phyloP scores from a whole-genome alignment of 495 filamentous ascomycete genomes.

The Penicillium diatomitis region DNA sequence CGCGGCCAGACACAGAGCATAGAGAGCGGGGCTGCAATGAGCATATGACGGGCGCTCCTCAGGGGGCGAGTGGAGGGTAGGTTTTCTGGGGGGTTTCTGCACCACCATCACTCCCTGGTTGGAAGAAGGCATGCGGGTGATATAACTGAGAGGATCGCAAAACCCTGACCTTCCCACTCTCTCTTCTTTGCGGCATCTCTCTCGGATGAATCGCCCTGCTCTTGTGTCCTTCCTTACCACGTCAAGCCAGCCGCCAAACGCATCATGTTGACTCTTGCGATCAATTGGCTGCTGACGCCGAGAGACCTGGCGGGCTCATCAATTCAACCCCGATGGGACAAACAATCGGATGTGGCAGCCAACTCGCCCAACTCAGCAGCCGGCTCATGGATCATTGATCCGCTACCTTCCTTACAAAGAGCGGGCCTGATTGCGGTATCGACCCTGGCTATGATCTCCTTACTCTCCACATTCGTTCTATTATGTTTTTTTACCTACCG shows the following conservation, averaged over 20 bases:
- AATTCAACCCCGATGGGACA: constrained; percentile 4
- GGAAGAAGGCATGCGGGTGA: too few relatives aligned
- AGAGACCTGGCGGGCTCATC: background rate
- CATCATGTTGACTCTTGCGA: constrained; percentile 6
- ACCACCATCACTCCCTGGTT: too few relatives aligned
- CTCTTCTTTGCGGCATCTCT: too few relatives aligned
- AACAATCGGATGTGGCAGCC: constrained; percentile 2
- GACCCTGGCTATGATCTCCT: constrained; percentile 44
- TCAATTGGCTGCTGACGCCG: constrained; percentile 4
- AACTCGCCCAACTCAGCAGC: constrained; percentile 10
- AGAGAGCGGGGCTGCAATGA: too few relatives aligned
- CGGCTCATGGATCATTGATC: constrained; percentile 18
- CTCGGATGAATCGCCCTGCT: background rate
- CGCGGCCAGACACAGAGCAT: too few relatives aligned
- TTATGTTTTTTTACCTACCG: constrained; percentile 43
- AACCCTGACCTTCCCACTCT: too few relatives aligned
- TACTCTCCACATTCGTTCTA: constrained; percentile 38
- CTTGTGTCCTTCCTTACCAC: background rate
- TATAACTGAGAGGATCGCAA: too few relatives aligned
- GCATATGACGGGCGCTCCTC: too few relatives aligned
- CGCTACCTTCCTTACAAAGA: constrained; percentile 34
- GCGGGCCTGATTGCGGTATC: constrained; percentile 41
- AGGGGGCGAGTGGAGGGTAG: too few relatives aligned
- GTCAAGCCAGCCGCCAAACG: background rate
- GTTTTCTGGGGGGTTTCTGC: too few relatives aligned